phyloP scores from a whole-genome alignment of 2,329 filamentous ascomycete genomes.

The Neofusicoccum cordaticola region DNA sequence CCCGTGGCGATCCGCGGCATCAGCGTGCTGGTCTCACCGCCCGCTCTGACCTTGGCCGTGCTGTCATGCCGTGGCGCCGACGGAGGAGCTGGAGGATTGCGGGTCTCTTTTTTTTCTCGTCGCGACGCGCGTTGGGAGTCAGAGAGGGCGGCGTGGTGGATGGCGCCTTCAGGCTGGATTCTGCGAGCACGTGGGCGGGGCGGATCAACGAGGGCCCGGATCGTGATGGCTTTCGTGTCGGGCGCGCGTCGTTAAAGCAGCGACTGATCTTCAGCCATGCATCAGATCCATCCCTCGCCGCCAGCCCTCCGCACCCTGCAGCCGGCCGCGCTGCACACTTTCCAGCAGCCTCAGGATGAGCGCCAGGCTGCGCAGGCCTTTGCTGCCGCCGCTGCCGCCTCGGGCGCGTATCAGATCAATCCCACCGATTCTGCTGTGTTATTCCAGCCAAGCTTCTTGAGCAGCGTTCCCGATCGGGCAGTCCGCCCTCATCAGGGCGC shows the following conservation, averaged over 20 bases:
- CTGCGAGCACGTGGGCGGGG: constrained; percentile 35
- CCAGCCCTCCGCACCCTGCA: constrained; percentile 28
- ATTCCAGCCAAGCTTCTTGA: constrained; percentile 4
- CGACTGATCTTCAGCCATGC: constrained; percentile 18
- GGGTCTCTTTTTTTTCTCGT: constrained; percentile 7
- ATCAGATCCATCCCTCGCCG: constrained; percentile 21
- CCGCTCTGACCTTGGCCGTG: neutral
- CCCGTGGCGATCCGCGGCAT: neutral
- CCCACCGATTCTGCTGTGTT: constrained; percentile 29
- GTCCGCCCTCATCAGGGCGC: constrained; percentile 22
- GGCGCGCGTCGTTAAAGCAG: constrained; percentile 25
- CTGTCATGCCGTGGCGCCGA: neutral
- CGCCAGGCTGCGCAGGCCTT: neutral
- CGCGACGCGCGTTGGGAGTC: too few relatives aligned
- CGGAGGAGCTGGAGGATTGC: too few relatives aligned
- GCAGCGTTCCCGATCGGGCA: constrained; percentile 20
- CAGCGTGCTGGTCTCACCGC: neutral
- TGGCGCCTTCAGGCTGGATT: too few relatives aligned
- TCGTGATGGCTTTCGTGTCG: neutral
- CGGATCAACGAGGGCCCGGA: constrained; percentile 23
- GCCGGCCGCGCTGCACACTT: constrained; percentile 27
- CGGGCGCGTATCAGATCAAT: constrained; percentile 36
- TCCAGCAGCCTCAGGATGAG: constrained; percentile 27
- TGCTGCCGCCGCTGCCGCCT: constrained; percentile 28
- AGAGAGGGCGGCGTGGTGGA: too few relatives aligned